These are phyloP conservation scores for Eucalyptus pauciflora DNA, from an alignment of 345 rosid genomes.

Conservation along the genomic window DNA sequence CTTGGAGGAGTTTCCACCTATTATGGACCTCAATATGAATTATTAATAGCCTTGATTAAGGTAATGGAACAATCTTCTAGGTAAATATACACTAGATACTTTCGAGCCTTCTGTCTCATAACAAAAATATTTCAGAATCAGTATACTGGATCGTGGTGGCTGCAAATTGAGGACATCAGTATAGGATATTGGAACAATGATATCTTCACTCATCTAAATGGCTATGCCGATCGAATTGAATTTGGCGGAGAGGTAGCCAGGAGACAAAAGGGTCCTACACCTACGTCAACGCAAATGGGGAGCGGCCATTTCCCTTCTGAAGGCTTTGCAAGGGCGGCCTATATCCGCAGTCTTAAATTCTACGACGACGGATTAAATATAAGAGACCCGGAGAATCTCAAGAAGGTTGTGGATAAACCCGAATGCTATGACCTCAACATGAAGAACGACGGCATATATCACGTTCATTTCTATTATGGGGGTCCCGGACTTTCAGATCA, in stretches of 20 bases:
- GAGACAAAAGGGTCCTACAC: fast-evolving
- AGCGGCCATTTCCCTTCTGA: background rate
- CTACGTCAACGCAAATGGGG: background rate
- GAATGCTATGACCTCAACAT: background rate
- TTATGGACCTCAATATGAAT: background rate
- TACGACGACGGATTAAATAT: fast-evolving
- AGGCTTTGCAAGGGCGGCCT: background rate
- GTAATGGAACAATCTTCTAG: background rate
- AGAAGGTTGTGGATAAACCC: fast-evolving
- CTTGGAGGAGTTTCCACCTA: background rate
- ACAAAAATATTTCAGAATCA: background rate
- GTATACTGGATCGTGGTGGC: background rate
- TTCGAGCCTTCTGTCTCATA: background rate
- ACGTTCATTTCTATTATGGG: background rate
- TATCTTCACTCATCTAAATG: background rate
- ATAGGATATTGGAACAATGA: background rate
- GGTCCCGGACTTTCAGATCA: background rate
- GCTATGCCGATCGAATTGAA: background rate
- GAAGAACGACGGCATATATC: fast-evolving
- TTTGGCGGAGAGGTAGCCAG: background rate
- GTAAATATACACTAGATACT: background rate
- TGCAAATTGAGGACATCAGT: fast-evolving
- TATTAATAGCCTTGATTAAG: background rate
- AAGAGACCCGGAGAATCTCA: background rate
- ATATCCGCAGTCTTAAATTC: background rate